phyloP scores from a whole-genome alignment of 2,329 filamentous ascomycete species.

The Fusarium humuli region DNA sequence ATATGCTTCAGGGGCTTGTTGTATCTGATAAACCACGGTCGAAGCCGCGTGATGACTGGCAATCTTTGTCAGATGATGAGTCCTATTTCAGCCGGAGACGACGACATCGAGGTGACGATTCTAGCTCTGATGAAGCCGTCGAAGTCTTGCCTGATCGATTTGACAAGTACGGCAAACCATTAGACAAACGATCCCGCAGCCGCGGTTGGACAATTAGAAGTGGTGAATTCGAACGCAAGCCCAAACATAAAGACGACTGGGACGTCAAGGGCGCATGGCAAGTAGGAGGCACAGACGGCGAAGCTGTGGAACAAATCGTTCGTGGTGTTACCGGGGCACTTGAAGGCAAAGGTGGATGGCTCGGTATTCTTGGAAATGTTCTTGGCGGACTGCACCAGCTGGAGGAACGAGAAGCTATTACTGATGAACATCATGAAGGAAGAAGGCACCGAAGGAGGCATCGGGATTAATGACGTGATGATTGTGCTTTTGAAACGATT shows the following conservation, averaged over 20 bases:
- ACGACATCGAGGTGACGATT: conserved; percentile 29
- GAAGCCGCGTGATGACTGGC: conserved; percentile 35
- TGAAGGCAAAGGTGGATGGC: conserved; percentile 49
- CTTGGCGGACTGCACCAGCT: conserved; percentile 41
- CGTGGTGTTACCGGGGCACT: conserved; percentile 46
- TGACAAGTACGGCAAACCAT: conserved; percentile 56
- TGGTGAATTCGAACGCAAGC: conserved; percentile 58
- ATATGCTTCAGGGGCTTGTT: conserved; percentile 35
- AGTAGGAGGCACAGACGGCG: conserved; percentile 57
- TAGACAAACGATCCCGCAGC: conserved; percentile 46
- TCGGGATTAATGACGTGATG: conserved; percentile 43
- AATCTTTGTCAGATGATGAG: conserved; percentile 7
- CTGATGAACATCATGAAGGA: conserved; percentile 37
- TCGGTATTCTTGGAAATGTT: conserved; percentile 48
- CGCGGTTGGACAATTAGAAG: conserved; percentile 52
- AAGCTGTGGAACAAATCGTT: conserved; percentile 53
- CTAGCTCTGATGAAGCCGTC: conserved; percentile 52
- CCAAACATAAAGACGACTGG: conserved; percentile 50
- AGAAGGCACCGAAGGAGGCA: conserved; percentile 27
- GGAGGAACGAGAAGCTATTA: conserved; percentile 21
- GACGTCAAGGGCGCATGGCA: conserved; percentile 59
- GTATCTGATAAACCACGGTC: conserved; percentile 33
- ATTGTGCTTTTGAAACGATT: conserved; percentile 27
- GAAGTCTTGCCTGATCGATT: conserved; percentile 62
- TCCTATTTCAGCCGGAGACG: conserved; percentile 40